Evolutionary conservation across 305 asterid species (phyloP), one percentile per base, ranked within the genome.

Genomic region (Fraxinus albicans): DNA sequence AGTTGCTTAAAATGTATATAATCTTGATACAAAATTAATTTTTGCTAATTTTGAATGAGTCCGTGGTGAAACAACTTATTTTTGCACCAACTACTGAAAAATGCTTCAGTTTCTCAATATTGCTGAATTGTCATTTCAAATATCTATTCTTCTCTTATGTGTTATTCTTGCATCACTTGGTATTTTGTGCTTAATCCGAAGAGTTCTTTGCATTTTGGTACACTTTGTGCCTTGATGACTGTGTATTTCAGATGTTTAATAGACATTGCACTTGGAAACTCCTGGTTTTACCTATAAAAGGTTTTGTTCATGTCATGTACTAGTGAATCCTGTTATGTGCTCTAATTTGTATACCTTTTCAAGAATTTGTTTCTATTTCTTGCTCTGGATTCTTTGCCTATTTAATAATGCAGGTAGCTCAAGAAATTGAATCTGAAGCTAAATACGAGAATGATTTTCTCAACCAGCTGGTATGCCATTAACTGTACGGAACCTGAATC

Each of bases 361-460:
- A 25, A 25, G 33, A 74, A 10, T 83, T 79, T 42, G 25, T 40
- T 79, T 76, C 65, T 79, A 60, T 77, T 29, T 63, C 73, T 7
- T 47, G 23, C 80, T 77, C 83, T 83, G 79, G 65, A 42, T 75
- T 72, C 33, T 60, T 35, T 79, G 34, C 75, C 60, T 81, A 55
- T 76, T 42, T 75, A 78, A 63, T 34, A 29, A 82, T 89, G 83
- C 95, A 95, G 98, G 98, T 92, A 80, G 96, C 98, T 82, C 92
- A 90, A 87, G 98, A 92, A 19, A 94, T 95, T 55, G 89, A 90
- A 36, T 86, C 93, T 1, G 97, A 94, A 87, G 98, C 95, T 0
- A 93, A 91, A 85, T 92, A 35, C 87, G 97, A 92, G 86, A 95
- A 91, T 88, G 95, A 95, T 88, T 91, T 95, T 85, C 89, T 95